Percentiles rank a stretch among this genome's conserved stretches.
Conservation (phyloP, 2,329 filamentous ascomycete genomes). For the Tolypocladium amazonense region DNA sequence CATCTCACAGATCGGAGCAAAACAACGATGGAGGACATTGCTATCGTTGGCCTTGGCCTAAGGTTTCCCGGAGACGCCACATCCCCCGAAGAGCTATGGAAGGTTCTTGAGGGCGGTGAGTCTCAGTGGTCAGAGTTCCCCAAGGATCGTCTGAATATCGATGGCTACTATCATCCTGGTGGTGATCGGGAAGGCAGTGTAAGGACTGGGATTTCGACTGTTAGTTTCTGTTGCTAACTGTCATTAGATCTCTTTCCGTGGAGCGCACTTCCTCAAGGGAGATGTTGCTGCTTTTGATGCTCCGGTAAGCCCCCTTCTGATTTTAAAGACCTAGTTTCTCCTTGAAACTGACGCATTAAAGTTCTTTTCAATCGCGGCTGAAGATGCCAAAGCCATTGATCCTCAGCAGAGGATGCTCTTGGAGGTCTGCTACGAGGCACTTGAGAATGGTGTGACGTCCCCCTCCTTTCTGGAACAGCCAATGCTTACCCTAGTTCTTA, state of each 20-base stretch:
- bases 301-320: slow-evolving; percentile 24
- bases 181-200: slow-evolving; percentile 37
- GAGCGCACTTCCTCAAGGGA: slow-evolving; percentile 39
- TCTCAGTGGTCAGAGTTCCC: slow-evolving; percentile 41
- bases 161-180: slow-evolving; percentile 43
- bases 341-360: slow-evolving; percentile 8
- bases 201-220: slow-evolving; percentile 7
- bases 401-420: slow-evolving; percentile 42
- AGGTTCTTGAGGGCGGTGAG: slow-evolving; percentile 30
- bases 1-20: not conserved
- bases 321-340: too few species aligned
- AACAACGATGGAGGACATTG: slow-evolving; percentile 30
- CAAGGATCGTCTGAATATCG: slow-evolving; percentile 35
- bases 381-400: slow-evolving; percentile 41
- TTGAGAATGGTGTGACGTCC: slow-evolving; percentile 32
- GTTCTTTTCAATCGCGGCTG: slow-evolving; percentile 40
- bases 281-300: slow-evolving; percentile 38
- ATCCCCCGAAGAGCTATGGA: slow-evolving; percentile 34
- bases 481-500: slow-evolving; percentile 8
- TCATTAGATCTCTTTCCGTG: slow-evolving; percentile 32
- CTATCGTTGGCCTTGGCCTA: slow-evolving; percentile 39
- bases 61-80: slow-evolving; percentile 40
- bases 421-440: slow-evolving; percentile 38
- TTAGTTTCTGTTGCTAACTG: not conserved
- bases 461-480: not conserved